Conservation (phyloP, 2,329 filamentous ascomycete genomes). For the Shiraia sp. region DNA sequence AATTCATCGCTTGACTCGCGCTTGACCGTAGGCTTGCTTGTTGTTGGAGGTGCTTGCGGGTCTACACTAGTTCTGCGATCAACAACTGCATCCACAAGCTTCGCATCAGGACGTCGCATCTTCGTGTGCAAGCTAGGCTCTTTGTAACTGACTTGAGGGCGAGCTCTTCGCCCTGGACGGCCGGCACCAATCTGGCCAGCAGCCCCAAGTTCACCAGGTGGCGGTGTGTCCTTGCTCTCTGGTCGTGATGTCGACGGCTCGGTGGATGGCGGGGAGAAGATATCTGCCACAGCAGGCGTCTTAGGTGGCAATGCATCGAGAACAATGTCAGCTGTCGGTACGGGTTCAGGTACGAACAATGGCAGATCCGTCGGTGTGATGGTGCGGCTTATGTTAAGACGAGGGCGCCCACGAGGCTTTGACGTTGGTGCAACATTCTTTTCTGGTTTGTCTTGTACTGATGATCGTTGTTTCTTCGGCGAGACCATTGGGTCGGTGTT, state of each 20-base stretch:
- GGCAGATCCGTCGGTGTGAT: slow-evolving; percentile 22
- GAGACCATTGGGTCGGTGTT: slow-evolving; percentile 54
- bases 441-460: slow-evolving; percentile 29
- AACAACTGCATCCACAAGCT: slow-evolving; percentile 51
- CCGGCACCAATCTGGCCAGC: slow-evolving; percentile 37
- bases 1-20: slow-evolving; percentile 28
- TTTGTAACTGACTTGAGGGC: slow-evolving; percentile 54
- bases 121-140: slow-evolving; percentile 54
- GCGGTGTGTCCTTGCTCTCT: slow-evolving; percentile 49
- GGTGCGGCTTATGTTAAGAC: slow-evolving; percentile 31
- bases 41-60: slow-evolving; percentile 24
- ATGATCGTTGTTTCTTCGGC: slow-evolving; percentile 44
- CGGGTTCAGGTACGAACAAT: slow-evolving; percentile 22
- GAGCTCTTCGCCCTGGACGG: slow-evolving; percentile 50
- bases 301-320: slow-evolving; percentile 46
- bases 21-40: slow-evolving; percentile 29
- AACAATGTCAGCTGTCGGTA: slow-evolving; percentile 32
- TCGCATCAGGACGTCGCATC: slow-evolving; percentile 54
- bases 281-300: slow-evolving; percentile 42
- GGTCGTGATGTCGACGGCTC: slow-evolving; percentile 45
- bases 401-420: slow-evolving; percentile 26
- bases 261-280: slow-evolving; percentile 51
- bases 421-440: slow-evolving; percentile 27
- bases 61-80: slow-evolving; percentile 32
- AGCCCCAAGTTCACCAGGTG: slow-evolving; percentile 45